Evolutionary conservation across 208 protist species (phyloP).

Genomic region (Strigomonas galati): DNA sequence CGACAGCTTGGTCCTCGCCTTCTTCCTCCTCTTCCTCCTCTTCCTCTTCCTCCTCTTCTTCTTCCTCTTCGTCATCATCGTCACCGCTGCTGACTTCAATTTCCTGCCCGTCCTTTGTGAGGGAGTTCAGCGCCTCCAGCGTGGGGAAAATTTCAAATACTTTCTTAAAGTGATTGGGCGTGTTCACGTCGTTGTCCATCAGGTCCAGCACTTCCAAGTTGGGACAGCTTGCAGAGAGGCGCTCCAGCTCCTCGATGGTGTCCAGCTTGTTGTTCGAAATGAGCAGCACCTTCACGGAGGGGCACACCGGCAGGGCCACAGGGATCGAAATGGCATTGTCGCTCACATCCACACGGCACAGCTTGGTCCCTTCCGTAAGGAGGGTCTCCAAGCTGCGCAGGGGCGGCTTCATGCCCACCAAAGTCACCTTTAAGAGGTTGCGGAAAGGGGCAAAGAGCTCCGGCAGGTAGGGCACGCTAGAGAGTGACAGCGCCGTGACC

Average conservation of each 20-base stretch:
- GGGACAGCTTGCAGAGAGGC: slow-evolving; percentile 47
- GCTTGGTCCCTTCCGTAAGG: slow-evolving; percentile 24
- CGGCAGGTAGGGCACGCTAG: slow-evolving; percentile 43
- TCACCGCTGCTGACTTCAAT: slow-evolving; percentile 34
- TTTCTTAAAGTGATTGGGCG: slow-evolving; percentile 29
- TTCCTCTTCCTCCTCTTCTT: slow-evolving; percentile 24
- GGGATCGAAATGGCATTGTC: slow-evolving; percentile 69
- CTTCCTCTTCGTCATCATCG: slow-evolving; percentile 24
- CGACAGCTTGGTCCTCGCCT: background rate
- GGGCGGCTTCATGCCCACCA: slow-evolving; percentile 66
- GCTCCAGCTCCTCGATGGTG: slow-evolving; percentile 46
- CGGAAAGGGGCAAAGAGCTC: slow-evolving; percentile 48
- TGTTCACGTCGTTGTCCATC: slow-evolving; percentile 54
- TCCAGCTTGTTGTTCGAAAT: slow-evolving; percentile 69
- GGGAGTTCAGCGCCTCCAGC: slow-evolving; percentile 50
- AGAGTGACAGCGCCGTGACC: slow-evolving; percentile 61
- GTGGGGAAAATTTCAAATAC: slow-evolving; percentile 57
- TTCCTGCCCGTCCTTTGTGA: slow-evolving; percentile 45
- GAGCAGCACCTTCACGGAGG: slow-evolving; percentile 42
- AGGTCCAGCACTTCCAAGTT: slow-evolving; percentile 66
- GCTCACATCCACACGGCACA: slow-evolving; percentile 78
- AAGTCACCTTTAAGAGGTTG: slow-evolving; percentile 49
- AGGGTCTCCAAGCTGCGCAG: slow-evolving; percentile 31
- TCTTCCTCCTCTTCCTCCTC: slow-evolving; percentile 21
- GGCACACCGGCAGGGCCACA: slow-evolving; percentile 18